Evolutionary conservation across 1,284 basidiomycete species (phyloP).

Genomic region (Meira nashicola): DNA sequence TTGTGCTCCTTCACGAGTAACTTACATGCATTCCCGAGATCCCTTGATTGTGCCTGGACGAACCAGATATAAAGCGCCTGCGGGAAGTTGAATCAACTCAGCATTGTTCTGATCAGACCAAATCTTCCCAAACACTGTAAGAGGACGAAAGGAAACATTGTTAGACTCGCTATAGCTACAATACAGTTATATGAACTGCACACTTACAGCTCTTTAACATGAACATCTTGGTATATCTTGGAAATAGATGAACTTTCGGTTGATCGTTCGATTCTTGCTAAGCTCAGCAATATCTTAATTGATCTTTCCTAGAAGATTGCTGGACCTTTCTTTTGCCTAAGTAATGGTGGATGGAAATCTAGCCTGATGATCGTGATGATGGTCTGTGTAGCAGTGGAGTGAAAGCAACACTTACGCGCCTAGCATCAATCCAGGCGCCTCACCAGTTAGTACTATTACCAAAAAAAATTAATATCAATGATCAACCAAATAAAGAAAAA

Average conservation of each 20-base stretch:
- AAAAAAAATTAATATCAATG: too few relatives aligned
- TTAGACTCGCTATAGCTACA: neutral
- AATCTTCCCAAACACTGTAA: constrained; percentile 81
- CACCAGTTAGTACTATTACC: too few relatives aligned
- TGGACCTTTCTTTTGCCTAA: too few relatives aligned
- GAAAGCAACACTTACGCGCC: neutral
- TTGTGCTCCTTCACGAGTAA: neutral
- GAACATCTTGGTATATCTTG: constrained; percentile 59
- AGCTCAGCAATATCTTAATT: too few relatives aligned
- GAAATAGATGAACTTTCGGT: too few relatives aligned
- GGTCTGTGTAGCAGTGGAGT: neutral
- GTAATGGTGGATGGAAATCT: too few relatives aligned
- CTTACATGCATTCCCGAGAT: constrained; percentile 83
- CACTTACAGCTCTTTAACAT: constrained; percentile 75
- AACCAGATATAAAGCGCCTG: constrained; percentile 85
- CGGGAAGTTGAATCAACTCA: constrained; percentile 80
- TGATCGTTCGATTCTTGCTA: too few relatives aligned
- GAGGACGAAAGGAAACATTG: neutral
- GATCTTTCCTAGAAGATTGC: too few relatives aligned
- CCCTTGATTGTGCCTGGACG: constrained; percentile 84
- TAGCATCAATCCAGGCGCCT: too few relatives aligned
- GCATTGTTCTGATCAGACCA: constrained; percentile 65
- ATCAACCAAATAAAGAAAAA: too few relatives aligned
- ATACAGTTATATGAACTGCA: neutral
- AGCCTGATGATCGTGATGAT: constrained; percentile 1